Evolutionary conservation across 1,284 basidiomycete genomes (phyloP).

Genomic region (Ceratobasidium sp.): DNA sequence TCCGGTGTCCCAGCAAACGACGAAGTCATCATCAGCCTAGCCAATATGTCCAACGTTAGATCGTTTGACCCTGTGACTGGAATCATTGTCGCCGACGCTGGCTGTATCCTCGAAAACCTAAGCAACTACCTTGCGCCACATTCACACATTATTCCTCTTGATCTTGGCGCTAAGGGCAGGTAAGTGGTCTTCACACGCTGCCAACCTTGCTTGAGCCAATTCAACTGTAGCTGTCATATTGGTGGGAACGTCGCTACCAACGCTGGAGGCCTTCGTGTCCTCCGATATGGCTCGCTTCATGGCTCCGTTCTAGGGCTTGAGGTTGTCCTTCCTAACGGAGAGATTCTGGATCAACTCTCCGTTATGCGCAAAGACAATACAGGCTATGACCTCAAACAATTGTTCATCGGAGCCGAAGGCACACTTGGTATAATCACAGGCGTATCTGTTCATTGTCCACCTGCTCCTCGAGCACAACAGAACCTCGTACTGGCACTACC

Average conservation of each 20-base stretch:
- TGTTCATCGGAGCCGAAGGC: slow-evolving; percentile 98
- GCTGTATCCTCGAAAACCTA: slow-evolving; percentile 92
- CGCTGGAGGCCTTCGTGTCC: slow-evolving; percentile 92
- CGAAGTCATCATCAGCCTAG: slow-evolving; percentile 87
- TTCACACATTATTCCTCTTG: slow-evolving; percentile 96
- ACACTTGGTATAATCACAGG: slow-evolving; percentile 96
- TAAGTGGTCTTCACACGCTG: slow-evolving; percentile 53
- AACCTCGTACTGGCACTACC: slow-evolving; percentile 82
- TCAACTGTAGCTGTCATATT: slow-evolving; percentile 83
- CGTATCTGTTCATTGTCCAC: slow-evolving; percentile 94
- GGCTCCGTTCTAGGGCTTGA: slow-evolving; percentile 97
- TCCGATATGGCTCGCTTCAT: slow-evolving; percentile 96
- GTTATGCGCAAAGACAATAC: slow-evolving; percentile 98
- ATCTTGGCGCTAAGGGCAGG: slow-evolving; percentile 98
- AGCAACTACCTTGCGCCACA: slow-evolving; percentile 88
- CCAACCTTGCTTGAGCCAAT: neutral
- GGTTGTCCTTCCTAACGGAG: slow-evolving; percentile 96
- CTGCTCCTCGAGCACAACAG: slow-evolving; percentile 78
- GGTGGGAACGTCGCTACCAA: slow-evolving; percentile 98
- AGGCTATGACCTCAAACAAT: slow-evolving; percentile 98
- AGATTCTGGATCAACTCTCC: slow-evolving; percentile 86
- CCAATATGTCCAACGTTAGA: slow-evolving; percentile 86
- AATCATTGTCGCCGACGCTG: slow-evolving; percentile 78
- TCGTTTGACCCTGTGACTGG: slow-evolving; percentile 86
- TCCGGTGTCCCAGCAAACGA: slow-evolving; percentile 92